Conservation (phyloP, 2,329 filamentous ascomycete species). For the Orbilia javanica region DNA sequence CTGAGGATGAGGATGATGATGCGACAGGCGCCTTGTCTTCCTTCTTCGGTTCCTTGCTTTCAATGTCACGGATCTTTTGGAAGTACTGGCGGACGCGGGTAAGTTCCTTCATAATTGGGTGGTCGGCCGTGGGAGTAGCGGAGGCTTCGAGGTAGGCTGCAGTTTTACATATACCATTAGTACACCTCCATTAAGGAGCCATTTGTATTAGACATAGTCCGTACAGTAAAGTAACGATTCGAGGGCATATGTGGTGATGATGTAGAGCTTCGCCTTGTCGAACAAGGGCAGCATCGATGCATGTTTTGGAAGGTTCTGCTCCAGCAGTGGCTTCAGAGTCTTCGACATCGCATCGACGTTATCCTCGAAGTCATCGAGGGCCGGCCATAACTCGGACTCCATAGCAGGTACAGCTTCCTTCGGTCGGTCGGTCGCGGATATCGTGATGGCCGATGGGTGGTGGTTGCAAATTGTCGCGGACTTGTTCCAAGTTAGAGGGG, state of each 20-base stretch:
- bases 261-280: slow-evolving; percentile 93
- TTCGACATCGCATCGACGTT: slow-evolving; percentile 84
- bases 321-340: slow-evolving; percentile 79
- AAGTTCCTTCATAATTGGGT: slow-evolving; percentile 87
- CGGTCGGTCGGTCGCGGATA: slow-evolving; percentile 3
- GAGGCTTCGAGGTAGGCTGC: slow-evolving; percentile 81
- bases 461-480: not conserved
- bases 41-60: slow-evolving; percentile 44
- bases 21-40: slow-evolving; percentile 72
- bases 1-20: slow-evolving; percentile 66
- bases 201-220: slow-evolving; percentile 61
- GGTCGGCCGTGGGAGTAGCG: slow-evolving; percentile 82
- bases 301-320: slow-evolving; percentile 74
- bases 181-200: not conserved
- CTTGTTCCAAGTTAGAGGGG: not conserved
- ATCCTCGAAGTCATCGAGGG: slow-evolving; percentile 79
- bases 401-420: slow-evolving; percentile 18
- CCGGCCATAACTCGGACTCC: slow-evolving; percentile 72
- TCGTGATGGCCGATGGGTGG: not conserved
- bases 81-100: slow-evolving; percentile 91
- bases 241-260: slow-evolving; percentile 87
- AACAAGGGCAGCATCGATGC: slow-evolving; percentile 87
- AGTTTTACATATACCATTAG: slow-evolving; percentile 26
- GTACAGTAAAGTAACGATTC: slow-evolving; percentile 89
- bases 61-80: slow-evolving; percentile 80